Evolutionary conservation across 2,329 filamentous ascomycete genomes (phyloP), one percentile per base, ranked within the genome.

Genomic region (Fusarium pseudonygamai): DNA sequence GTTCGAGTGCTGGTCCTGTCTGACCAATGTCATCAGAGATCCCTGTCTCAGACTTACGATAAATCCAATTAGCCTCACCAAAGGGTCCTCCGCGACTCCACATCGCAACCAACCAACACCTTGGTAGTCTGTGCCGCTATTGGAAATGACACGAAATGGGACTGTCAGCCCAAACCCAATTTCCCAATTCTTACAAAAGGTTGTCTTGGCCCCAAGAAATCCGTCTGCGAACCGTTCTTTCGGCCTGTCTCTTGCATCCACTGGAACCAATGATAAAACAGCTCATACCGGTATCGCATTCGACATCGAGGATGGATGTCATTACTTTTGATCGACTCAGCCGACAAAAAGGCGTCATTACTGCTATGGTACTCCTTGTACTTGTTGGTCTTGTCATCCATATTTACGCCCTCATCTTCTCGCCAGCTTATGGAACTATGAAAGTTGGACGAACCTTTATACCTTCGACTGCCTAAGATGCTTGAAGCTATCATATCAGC

Each of bases 281-380:
- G 2, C 9, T n/a, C 22, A 26, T 18, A 13, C 11, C 12, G 15
- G 5, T 20, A 49, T n/a, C 7, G 14, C 20, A 0, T 7, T 7
- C 3, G 10, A 28, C 18, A 28, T 16, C 39, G 8, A 50, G 1
- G 0, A 67, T 67, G 45, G 62, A 67, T 2, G 7, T 12, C 14
- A 12, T 26, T n/a, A 13, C 32, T 7, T 14, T 60, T 9, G 52
- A 60, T 1, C n/a, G 45, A 11, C 32, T 34, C 3, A 55, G 62
- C n/a, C 64, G 62, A 20, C 62, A 49, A 20, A 50, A 28, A 16
- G 36, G 64, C 3, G 39, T 67, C 11, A 40, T 50, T 15, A 6
- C 50, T 12, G 64, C 64, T 0, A 67, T 67, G 52, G 11, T 36
- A 1, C 11, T 67, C 36, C 52, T 67, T 20, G 62, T 67, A 13